Conservation (phyloP, 805 yeast genomes). For the Vanderwaltozyma tropicalis region DNA sequence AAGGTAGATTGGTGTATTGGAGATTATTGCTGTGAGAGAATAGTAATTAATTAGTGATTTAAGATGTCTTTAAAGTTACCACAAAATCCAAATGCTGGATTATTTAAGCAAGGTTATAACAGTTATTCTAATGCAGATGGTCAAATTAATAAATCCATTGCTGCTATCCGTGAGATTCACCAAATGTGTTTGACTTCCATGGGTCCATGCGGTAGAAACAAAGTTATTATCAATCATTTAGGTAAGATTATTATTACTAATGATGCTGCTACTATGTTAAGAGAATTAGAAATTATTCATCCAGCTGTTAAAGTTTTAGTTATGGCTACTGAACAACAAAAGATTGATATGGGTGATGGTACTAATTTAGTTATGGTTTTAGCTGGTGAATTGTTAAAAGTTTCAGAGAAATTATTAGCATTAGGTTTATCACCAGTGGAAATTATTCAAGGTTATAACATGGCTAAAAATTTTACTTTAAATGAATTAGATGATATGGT, state of each 20-base stretch:
- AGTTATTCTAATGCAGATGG: constrained; percentile 85
- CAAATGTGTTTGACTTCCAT: constrained; percentile 86
- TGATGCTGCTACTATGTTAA: constrained; percentile 96
- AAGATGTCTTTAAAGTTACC: constrained; percentile 84
- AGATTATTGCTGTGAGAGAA: no score
- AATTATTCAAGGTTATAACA: constrained; percentile 81
- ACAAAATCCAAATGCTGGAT: constrained; percentile 83
- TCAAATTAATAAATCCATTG: constrained; percentile 83
- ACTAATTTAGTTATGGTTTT: constrained; percentile 84
- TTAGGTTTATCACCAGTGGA: constrained; percentile 87
- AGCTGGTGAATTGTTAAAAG: constrained; percentile 84
- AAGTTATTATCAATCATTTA: constrained; percentile 82
- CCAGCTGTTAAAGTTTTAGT: constrained; percentile 94
- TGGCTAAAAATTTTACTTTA: constrained; percentile 71
- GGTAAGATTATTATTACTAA: constrained; percentile 84
- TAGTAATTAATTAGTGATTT: no score
- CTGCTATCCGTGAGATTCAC: constrained; percentile 89
- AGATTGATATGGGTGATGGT: constrained; percentile 93
- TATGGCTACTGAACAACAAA: constrained; percentile 96
- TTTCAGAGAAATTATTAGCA: constrained; percentile 75
- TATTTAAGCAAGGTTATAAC: constrained; percentile 92
- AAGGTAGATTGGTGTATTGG: no score
- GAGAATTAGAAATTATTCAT: constrained; percentile 87
- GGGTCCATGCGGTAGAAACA: constrained; percentile 96
- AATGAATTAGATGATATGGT: constrained; percentile 57